phyloP scores from a whole-genome alignment of 164 flowering plant species.

The Cinnamomum micranthum region DNA sequence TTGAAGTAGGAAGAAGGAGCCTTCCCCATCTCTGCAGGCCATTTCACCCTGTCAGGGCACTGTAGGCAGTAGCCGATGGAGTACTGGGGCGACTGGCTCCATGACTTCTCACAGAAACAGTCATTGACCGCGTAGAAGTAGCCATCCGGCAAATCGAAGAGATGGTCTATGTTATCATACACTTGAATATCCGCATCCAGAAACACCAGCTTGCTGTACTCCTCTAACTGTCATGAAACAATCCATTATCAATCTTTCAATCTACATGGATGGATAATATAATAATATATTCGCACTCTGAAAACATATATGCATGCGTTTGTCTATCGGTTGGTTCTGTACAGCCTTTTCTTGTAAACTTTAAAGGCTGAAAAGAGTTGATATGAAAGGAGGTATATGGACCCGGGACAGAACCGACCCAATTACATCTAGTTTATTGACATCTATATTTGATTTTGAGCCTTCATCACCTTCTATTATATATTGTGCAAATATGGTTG shows the following conservation, averaged over 20 bases:
- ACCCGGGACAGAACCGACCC: no score
- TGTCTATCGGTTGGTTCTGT: no score
- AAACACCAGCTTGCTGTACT: conserved; percentile 25
- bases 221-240: conserved; percentile 13
- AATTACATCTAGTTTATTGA: no score
- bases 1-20: conserved; percentile 15
- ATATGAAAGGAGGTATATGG: no score
- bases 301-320: no score
- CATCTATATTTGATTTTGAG: no score
- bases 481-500: no score
- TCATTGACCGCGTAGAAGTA: conserved; percentile 25
- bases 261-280: background rate
- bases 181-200: conserved; percentile 25
- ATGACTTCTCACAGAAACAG: conserved; percentile 22
- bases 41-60: conserved; percentile 23
- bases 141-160: conserved; percentile 15
- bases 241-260: background rate
- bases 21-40: conserved; percentile 21
- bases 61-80: conserved; percentile 23
- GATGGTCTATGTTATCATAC: conserved; percentile 23
- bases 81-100: conserved; percentile 20
- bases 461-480: no score
- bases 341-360: no score
- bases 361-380: no score
- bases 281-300: no score